These are phyloP conservation scores for Jatropha podagrica DNA, from an alignment of 441 rosid species.

Conservation along the genomic window DNA sequence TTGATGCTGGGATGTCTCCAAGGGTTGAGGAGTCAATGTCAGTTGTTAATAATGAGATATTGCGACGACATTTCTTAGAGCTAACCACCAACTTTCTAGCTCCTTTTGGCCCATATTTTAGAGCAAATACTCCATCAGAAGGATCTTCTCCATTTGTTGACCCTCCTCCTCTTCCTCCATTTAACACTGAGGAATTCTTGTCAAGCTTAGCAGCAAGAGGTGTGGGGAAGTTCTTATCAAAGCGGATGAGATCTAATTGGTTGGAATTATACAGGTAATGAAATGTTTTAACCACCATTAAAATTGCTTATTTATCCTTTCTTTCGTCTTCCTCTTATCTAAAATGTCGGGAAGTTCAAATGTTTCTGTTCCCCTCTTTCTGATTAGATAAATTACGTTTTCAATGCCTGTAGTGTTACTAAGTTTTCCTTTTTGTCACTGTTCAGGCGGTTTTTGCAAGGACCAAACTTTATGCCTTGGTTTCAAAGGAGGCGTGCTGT, in stretches of 20 bases:
- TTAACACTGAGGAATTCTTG: constrained; percentile 68
- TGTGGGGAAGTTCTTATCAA: constrained; percentile 85
- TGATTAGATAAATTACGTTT: not conserved
- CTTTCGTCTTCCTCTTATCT: constrained; percentile 4
- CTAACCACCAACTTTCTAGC: constrained; percentile 95
- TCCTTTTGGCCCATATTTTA: constrained; percentile 95
- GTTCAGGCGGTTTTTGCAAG: constrained; percentile 83
- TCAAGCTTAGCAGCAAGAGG: constrained; percentile 82
- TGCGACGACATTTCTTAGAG: constrained; percentile 95
- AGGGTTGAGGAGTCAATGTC: constrained; percentile 99
- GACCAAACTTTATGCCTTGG: constrained; percentile 96
- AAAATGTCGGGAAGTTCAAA: not conserved
- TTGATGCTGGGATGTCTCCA: constrained; percentile 95
- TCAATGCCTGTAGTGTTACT: constrained; percentile 6
- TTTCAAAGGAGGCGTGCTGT: constrained; percentile 78
- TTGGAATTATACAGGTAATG: constrained; percentile 87
- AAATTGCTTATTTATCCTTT: not conserved
- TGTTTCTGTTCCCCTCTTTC: constrained; percentile 7
- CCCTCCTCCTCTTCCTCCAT: constrained; percentile 84
- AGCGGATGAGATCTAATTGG: constrained; percentile 98
- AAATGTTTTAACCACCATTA: constrained; percentile 15
- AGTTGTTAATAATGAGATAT: constrained; percentile 92
- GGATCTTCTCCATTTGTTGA: constrained; percentile 82
- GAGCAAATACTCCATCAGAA: constrained; percentile 78
- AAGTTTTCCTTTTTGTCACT: constrained; percentile 24